Evolutionary conservation across 805 yeast species (phyloP), one percentile per base, ranked within the genome.

Genomic region (Ogataea ganodermae): DNA sequence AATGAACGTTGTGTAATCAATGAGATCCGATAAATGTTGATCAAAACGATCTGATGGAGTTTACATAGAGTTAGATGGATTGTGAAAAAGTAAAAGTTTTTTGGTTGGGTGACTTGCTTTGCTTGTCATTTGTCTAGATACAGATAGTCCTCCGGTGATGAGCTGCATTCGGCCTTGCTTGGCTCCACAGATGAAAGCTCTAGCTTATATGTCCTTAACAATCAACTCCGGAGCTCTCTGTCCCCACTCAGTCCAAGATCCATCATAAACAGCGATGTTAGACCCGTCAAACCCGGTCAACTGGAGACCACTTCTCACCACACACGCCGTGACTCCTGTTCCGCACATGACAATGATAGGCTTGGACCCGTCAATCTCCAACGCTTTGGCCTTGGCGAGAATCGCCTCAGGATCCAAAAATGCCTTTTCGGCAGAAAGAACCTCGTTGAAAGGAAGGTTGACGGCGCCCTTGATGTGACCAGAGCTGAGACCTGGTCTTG

Each of bases 321-420:
- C 82, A 53, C 92, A 89, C 0, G 97, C 98, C 9, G 97, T 84
- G 41, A 94, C 97, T 38, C 98, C 99, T 0, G 97, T 85, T 23
- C 98, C 99, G 64, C 99, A 94, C 88, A 88, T 81, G 32, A 86
- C 86, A 42, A 94, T 81, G 16, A 87, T 81, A 10, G 89, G 91
- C 59, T 85, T 84, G 14, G 72, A 66, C 16, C 60, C 68, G 35
- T 63, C 65, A 30, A 74, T 57, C 9, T 57, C 69, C 33, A 75
- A 64, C 35, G 67, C 69, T 7, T 72, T 60, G 54, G 90, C 76
- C 9, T 81, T 63, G 13, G 67, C 60, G 6, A 62, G 49, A 31
- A 92, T 61, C 36, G 77, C 80, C 9, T 65, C 70, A 7, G 70
- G 61, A 2, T 77, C 58, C 58, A 75, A 75, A 70, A 76, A 86